Evolutionary conservation across 306 rosid species (phyloP).

Genomic region (Cucurbita ficifolia): DNA sequence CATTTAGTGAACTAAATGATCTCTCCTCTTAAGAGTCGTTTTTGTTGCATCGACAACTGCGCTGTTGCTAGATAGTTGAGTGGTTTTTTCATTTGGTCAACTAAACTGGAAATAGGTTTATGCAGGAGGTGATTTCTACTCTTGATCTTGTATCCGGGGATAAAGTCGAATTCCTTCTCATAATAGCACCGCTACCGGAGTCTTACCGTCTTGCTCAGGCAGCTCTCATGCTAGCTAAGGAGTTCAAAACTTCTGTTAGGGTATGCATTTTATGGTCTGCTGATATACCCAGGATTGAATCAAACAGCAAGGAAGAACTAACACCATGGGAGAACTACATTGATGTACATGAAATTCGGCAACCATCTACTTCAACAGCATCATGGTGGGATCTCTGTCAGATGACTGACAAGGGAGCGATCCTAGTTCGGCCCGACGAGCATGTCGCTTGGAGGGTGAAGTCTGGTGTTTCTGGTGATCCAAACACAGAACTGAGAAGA

Average conservation of each 20-base stretch:
- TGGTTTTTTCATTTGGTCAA: background rate
- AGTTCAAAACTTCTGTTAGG: conserved; percentile 28
- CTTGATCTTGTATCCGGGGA: conserved; percentile 62
- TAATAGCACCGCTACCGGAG: conserved; percentile 41
- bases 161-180: conserved; percentile 56
- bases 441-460: conserved; percentile 67
- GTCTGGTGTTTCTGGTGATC: conserved; percentile 38
- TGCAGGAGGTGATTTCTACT: conserved; percentile 46
- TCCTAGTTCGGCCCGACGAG: conserved; percentile 72
- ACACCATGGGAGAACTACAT: conserved; percentile 47
- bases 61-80: background rate
- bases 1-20: background rate
- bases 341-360: conserved; percentile 39
- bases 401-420: conserved; percentile 55
- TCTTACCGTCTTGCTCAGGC: conserved; percentile 53
- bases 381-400: conserved; percentile 73
- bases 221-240: conserved; percentile 50
- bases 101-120: background rate
- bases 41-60: background rate
- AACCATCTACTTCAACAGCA: conserved; percentile 16
- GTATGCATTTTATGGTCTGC: conserved; percentile 64
- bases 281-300: conserved; percentile 19
- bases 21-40: background rate
- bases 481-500: conserved; percentile 36
- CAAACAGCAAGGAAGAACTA: conserved; percentile 32